Base-by-base conservation (phyloP, 129 eudicot species). In the Artemisia annua region DNA sequence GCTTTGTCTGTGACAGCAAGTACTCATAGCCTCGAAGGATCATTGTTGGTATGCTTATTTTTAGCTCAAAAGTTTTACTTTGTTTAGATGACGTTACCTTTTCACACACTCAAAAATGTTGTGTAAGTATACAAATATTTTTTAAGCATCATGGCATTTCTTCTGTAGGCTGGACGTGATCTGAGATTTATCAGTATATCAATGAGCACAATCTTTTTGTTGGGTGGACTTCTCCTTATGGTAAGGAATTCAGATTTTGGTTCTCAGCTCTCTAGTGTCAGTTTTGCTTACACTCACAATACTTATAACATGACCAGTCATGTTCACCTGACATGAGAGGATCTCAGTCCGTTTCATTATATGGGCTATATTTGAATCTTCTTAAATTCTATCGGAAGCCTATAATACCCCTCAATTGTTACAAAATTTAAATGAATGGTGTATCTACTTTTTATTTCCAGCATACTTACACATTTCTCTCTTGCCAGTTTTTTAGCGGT, bases 81-180 rank as follows among this genome's bases (percentile, higher is more conserved):
- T 61, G 32, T 26, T 61, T 30, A 15, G 48, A 61, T 0, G 48
- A 1, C 48, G 15, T 61, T 61, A 30, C n/a, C 48, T 61, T 28
- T 28, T 14, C 20, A 26, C n/a, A n/a, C 48, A 13, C 66, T 61
- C 19, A 61, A 26, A 24, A 61, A 61, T 61, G 48, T 61, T 61
- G 28, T 39, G 17, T 16, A 16, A 56, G 0, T 63, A 2, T 39
- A 35, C 17, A 63, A 43, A 35, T 64, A 13, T 64, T 11, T n/a
- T 64, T 17, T n/a, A 63, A 39, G 44, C 18, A 11, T 75, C 32
- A n/a, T 65, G 46, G 48, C 18, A 10, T 70, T 66, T 57, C 32
- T 22, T 72, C 26, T 86, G 86, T 89, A 95, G 99, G 97, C 99
- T 60, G 99, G 99, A 60, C 84, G 97, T 8, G 99, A 95, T 76